Conservation (phyloP, 2,329 filamentous ascomycete genomes). For the Talaromyces sp. region DNA sequence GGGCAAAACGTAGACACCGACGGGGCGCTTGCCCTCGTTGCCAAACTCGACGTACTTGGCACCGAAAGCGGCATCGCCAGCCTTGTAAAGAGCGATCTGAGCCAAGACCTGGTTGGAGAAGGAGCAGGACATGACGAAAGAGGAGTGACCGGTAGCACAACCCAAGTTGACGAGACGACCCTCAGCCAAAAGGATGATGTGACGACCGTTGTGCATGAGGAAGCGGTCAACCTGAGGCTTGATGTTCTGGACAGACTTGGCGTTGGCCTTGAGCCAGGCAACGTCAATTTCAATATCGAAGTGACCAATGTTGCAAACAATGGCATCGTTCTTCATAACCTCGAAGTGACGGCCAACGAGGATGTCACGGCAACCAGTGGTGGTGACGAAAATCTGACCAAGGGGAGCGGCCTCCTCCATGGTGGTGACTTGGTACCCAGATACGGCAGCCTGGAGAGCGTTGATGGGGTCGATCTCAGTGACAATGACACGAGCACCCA, state of each 20-base stretch:
- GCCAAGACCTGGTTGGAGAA: constrained; percentile 99
- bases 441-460: constrained; percentile 96
- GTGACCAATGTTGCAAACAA: constrained; percentile 99
- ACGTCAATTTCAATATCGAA: constrained; percentile 99
- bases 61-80: constrained; percentile 76
- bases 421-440: constrained; percentile 91
- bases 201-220: constrained; percentile 84
- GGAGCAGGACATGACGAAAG: constrained; percentile 99
- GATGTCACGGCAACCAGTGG: constrained; percentile 98
- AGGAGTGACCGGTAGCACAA: constrained; percentile 98
- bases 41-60: constrained; percentile 96
- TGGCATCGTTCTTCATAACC: constrained; percentile 93
- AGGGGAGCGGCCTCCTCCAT: constrained; percentile 91
- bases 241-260: constrained; percentile 91
- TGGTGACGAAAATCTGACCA: constrained; percentile 98
- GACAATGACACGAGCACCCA: constrained; percentile 94
- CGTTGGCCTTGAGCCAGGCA: constrained; percentile 98
- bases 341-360: constrained; percentile 88
- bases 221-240: constrained; percentile 99
- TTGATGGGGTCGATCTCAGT: constrained; percentile 99
- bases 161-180: constrained; percentile 98
- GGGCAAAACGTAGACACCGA: constrained; percentile 93
- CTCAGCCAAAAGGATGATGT: constrained; percentile 98
- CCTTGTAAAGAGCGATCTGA: constrained; percentile 98
- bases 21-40: constrained; percentile 80